These are phyloP conservation scores for Chalciporus piperatoides DNA, from an alignment of 1,284 basidiomycete genomes.

Conservation along the genomic window DNA sequence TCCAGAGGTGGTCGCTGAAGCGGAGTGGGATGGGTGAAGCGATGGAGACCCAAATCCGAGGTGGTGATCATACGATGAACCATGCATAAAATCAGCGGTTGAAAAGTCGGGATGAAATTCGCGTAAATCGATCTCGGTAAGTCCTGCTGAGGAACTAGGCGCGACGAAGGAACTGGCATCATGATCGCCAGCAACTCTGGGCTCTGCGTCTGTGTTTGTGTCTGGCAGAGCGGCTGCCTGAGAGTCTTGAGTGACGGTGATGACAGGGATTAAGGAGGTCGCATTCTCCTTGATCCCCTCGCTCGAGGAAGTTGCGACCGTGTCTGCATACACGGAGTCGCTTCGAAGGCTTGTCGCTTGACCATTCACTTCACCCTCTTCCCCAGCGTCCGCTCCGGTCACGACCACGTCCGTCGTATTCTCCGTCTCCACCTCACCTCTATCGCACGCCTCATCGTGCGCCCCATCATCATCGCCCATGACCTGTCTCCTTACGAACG, in stretches of 20 bases:
- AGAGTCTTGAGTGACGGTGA: neutral
- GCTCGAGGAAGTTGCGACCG: neutral
- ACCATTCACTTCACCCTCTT: neutral
- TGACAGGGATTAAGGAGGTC: neutral
- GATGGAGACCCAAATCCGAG: constrained; percentile 1
- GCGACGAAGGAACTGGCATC: neutral
- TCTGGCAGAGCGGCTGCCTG: neutral
- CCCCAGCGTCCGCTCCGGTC: neutral
- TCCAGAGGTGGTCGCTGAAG: constrained; percentile 1
- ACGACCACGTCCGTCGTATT: neutral
- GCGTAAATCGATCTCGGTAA: neutral
- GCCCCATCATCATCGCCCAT: neutral
- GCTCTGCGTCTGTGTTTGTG: neutral
- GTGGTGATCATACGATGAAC: neutral
- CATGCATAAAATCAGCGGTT: neutral
- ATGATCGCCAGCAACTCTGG: neutral
- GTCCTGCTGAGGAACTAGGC: neutral
- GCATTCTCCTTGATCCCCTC: neutral
- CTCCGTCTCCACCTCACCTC: neutral
- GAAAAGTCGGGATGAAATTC: neutral
- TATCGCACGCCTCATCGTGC: neutral
- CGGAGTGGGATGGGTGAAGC: neutral
- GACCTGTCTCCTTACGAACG: neutral
- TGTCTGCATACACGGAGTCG: neutral
- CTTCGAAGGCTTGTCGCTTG: neutral